These are phyloP conservation scores for Ceratocystis destructans DNA, from an alignment of 2,329 filamentous ascomycete genomes.

Conservation along the genomic window DNA sequence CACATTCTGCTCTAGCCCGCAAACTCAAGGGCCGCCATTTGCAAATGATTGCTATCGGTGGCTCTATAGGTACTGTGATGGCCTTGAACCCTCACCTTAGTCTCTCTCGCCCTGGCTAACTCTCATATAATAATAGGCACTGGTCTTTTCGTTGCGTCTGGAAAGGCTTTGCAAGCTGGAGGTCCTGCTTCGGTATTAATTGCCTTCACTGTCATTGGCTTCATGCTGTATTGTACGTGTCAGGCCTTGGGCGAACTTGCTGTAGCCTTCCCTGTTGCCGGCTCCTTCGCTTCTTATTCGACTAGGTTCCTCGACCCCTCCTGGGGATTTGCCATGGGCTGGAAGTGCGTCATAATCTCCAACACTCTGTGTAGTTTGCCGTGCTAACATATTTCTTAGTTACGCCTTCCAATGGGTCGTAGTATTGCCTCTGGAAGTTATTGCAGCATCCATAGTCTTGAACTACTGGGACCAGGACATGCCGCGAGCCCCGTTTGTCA, in stretches of 20 bases:
- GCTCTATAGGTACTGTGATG: slow-evolving; percentile 56
- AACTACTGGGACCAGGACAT: slow-evolving; percentile 59
- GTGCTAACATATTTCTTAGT: slow-evolving; percentile 29
- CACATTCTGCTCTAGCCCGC: slow-evolving; percentile 59
- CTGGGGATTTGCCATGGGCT: slow-evolving; percentile 91
- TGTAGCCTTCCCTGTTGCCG: slow-evolving; percentile 78
- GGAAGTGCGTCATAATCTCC: slow-evolving; percentile 49
- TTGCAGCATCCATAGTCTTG: slow-evolving; percentile 73
- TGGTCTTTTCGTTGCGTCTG: slow-evolving; percentile 77
- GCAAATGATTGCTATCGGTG: slow-evolving; percentile 96
- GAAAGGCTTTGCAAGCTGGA: slow-evolving; percentile 53
- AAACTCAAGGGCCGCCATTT: slow-evolving; percentile 72
- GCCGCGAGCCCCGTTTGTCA: slow-evolving; percentile 62
- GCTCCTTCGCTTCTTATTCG: slow-evolving; percentile 83
- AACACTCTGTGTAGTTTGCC: neutral
- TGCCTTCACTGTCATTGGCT: slow-evolving; percentile 64
- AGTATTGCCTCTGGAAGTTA: slow-evolving; percentile 71
- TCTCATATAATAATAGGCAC: slow-evolving; percentile 39
- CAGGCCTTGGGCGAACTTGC: slow-evolving; percentile 87
- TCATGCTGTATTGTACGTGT: slow-evolving; percentile 84
- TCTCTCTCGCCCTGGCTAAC: slow-evolving; percentile 12
- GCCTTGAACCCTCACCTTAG: neutral
- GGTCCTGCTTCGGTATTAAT: slow-evolving; percentile 68
- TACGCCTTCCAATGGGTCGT: slow-evolving; percentile 83
- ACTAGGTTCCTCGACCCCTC: slow-evolving; percentile 86